phyloP scores from a whole-genome alignment of 2,329 filamentous ascomycete species.

The Colletotrichum sansevieriae region DNA sequence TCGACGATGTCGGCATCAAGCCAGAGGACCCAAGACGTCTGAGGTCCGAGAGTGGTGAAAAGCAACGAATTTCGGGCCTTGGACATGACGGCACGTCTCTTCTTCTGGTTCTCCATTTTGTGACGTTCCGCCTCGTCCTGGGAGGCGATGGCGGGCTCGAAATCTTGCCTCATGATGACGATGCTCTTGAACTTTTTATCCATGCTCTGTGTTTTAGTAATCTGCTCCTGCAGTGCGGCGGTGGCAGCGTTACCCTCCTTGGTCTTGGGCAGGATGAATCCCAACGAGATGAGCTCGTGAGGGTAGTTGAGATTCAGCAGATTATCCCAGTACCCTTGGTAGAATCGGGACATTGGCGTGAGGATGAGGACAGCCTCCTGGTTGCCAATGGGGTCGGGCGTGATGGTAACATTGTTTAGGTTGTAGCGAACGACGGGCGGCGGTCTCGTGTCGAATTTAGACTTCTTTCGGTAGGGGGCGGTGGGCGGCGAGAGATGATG shows the following conservation, averaged over 20 bases:
- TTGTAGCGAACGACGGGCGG: conserved; percentile 94
- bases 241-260: conserved; percentile 92
- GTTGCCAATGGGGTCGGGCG: conserved; percentile 80
- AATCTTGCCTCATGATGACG: conserved; percentile 95
- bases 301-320: conserved; percentile 86
- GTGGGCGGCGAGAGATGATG: conserved; percentile 60
- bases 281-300: conserved; percentile 93
- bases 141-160: conserved; percentile 82
- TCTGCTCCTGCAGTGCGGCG: conserved; percentile 83
- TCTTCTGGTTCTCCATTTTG: conserved; percentile 91
- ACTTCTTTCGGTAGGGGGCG: conserved; percentile 59
- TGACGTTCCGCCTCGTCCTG: conserved; percentile 92
- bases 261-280: conserved; percentile 95
- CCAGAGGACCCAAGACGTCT: conserved; percentile 97
- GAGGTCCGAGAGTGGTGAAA: conserved; percentile 92
- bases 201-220: conserved; percentile 87
- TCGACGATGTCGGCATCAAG: conserved; percentile 93
- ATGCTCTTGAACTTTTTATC: conserved; percentile 90
- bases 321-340: conserved; percentile 96
- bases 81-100: conserved; percentile 88
- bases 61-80: conserved; percentile 93
- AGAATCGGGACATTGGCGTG: conserved; percentile 93
- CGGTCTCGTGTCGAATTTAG: conserved; percentile 70
- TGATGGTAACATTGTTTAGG: conserved; percentile 93
- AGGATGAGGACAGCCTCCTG: conserved; percentile 90